Evolutionary conservation across 169 alveolate genomes (phyloP), one percentile per base, ranked within the genome.

Genomic region (Eimeria sp.): DNA sequence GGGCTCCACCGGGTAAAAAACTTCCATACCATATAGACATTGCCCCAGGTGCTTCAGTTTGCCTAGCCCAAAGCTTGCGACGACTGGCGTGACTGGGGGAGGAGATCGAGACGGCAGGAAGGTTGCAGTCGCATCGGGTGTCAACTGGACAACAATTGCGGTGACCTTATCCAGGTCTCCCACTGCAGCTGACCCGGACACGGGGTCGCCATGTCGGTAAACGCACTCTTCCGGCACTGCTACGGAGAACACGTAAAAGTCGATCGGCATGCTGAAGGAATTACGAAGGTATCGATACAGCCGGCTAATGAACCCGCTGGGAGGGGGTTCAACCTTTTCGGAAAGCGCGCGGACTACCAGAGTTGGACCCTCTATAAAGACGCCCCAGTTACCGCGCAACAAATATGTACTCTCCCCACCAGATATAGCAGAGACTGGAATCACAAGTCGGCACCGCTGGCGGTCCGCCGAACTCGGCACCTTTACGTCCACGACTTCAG

Each of bases 371-470:
- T 54, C 72, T 3, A 54, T 16, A 16, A 4, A 27, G 34, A 82
- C 89, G 20, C 34, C 49, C 73, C 65, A 54, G 70, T 34, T 16
- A 7, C 89, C 89, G n/a, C 49, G 63, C 89, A 82, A 49, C 89
- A 82, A 57, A 30, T 45, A 82, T 5, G 7, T 0, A 25, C 49
- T 25, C n/a, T 82, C 70, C 45, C 89, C 89, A 16, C 67, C 22
- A 14, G 89, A n/a, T 22, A 82, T 34, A 20, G 22, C 49, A n/a
- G 70, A 27, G 14, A 51, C 40, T 7, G 89, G 89, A 25, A 82
- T 22, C 49, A 27, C n/a, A 9, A 49, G n/a, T 4, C 70, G 57
- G 65, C 89, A 82, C 70, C 70, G 65, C 72, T 51, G 49, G n/a
- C 63, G 89, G 47, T 82, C 89, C 25, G 43, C 89, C 14, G 45